Conservation (phyloP, 257 asterid species). For the Anisodus acutangulus region DNA sequence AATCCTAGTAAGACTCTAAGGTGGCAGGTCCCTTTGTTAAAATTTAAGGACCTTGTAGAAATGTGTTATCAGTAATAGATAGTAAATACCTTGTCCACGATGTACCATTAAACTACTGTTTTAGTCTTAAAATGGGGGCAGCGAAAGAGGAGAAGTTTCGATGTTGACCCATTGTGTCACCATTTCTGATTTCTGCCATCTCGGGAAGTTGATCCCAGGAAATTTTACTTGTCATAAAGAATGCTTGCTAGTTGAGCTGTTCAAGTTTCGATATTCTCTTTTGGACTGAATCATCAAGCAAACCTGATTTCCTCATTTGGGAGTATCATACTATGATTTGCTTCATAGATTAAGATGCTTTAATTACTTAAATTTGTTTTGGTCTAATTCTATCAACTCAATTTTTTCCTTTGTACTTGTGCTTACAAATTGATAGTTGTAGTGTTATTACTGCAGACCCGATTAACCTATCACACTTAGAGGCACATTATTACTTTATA, state of each 20-base stretch:
- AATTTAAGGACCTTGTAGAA: background rate
- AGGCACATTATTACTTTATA: too few species aligned
- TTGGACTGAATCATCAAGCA: background rate
- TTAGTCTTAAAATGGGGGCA: background rate
- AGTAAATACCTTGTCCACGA: background rate
- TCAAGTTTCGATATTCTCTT: background rate
- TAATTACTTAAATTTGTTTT: background rate
- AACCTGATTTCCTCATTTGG: background rate
- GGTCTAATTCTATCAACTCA: background rate
- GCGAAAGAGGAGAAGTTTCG: background rate
- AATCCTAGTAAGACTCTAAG: background rate
- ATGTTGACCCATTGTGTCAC: background rate
- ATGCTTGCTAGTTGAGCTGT: background rate
- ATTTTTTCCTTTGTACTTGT: background rate
- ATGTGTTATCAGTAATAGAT: background rate
- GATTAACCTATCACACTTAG: too few species aligned
- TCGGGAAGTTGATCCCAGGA: background rate
- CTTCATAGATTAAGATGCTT: background rate
- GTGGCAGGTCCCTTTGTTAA: background rate
- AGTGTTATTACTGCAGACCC: too few species aligned
- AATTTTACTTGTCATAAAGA: background rate
- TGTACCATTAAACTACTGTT: background rate
- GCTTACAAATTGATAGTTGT: too few species aligned
- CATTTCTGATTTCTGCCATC: background rate
- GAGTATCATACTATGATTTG: constrained; percentile 1